Evolutionary conservation across 768 basidiomycete species (phyloP).

Genomic region (Agaricus sinodeliciosus): DNA sequence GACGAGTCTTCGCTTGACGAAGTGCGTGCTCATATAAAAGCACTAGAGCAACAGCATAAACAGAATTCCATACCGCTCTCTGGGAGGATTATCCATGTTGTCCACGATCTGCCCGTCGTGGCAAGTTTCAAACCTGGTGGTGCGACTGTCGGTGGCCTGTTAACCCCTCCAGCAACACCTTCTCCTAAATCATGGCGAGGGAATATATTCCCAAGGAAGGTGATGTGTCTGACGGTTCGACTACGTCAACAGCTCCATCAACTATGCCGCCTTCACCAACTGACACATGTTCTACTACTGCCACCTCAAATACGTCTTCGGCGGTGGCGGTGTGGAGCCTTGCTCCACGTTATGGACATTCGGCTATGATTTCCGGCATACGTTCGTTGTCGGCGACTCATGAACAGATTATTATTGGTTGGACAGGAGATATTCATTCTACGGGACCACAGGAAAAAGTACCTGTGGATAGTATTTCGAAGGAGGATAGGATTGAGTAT

Average conservation of each 20-base stretch:
- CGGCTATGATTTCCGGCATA: slow-evolving; percentile 94
- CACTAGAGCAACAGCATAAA: slow-evolving; percentile 67
- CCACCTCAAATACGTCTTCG: slow-evolving; percentile 8
- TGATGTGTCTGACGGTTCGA: background rate
- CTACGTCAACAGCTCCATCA: background rate
- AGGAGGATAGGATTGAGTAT: slow-evolving; percentile 59
- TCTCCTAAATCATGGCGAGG: slow-evolving; percentile 40
- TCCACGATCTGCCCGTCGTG: slow-evolving; percentile 81
- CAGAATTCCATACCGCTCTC: slow-evolving; percentile 68
- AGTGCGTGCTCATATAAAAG: slow-evolving; percentile 64
- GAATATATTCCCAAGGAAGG: slow-evolving; percentile 5
- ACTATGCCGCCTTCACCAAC: too few species aligned
- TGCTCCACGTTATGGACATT: slow-evolving; percentile 77
- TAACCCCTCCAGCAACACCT: slow-evolving; percentile 75
- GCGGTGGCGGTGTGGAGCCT: slow-evolving; percentile 59
- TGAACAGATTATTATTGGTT: slow-evolving; percentile 88
- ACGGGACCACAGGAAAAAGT: slow-evolving; percentile 24
- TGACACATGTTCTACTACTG: background rate
- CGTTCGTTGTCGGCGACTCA: slow-evolving; percentile 76
- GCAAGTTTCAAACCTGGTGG: slow-evolving; percentile 45
- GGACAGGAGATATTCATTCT: slow-evolving; percentile 84
- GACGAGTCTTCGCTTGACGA: slow-evolving; percentile 65
- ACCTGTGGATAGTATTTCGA: slow-evolving; percentile 7
- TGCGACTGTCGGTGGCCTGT: slow-evolving; percentile 34
- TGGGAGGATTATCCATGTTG: slow-evolving; percentile 88